Evolutionary conservation across 352 stramenopile species (phyloP).

Genomic region (Sclerospora graminicola): DNA sequence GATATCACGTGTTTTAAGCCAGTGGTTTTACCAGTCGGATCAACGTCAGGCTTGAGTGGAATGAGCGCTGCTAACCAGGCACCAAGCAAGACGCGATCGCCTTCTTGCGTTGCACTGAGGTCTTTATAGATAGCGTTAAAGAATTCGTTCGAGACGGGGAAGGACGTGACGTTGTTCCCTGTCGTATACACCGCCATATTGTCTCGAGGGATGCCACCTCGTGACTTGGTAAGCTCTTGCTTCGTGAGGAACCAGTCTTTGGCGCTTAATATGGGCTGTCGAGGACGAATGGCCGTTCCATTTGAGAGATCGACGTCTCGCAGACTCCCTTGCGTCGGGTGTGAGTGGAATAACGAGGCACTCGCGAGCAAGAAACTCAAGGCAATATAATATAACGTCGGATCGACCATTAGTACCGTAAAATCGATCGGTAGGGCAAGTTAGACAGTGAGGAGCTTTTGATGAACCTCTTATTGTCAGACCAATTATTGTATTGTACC

Average conservation of each 20-base stretch:
- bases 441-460: too few species aligned
- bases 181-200: constrained; percentile 17
- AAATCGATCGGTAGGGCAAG: too few species aligned
- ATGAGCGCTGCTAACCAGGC: constrained; percentile 29
- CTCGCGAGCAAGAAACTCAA: too few species aligned
- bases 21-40: constrained; percentile 14
- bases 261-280: not conserved
- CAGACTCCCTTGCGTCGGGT: not conserved
- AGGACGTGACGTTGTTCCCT: constrained; percentile 28
- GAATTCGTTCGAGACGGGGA: constrained; percentile 24
- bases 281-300: not conserved
- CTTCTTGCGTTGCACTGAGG: constrained; percentile 9
- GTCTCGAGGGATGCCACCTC: constrained; percentile 7
- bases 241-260: not conserved
- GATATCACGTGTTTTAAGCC: constrained; percentile 13
- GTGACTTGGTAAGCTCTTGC: not conserved
- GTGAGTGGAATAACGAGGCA: too few species aligned
- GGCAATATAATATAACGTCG: too few species aligned
- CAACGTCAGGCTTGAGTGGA: constrained; percentile 19
- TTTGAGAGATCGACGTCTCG: not conserved
- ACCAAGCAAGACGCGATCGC: constrained; percentile 20
- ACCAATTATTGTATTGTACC: too few species aligned
- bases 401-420: too few species aligned
- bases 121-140: constrained; percentile 28
- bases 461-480: too few species aligned